Evolutionary conservation across 164 flowering plant species (phyloP), one percentile per base, ranked within the genome.

Genomic region (Sextonia rubra): DNA sequence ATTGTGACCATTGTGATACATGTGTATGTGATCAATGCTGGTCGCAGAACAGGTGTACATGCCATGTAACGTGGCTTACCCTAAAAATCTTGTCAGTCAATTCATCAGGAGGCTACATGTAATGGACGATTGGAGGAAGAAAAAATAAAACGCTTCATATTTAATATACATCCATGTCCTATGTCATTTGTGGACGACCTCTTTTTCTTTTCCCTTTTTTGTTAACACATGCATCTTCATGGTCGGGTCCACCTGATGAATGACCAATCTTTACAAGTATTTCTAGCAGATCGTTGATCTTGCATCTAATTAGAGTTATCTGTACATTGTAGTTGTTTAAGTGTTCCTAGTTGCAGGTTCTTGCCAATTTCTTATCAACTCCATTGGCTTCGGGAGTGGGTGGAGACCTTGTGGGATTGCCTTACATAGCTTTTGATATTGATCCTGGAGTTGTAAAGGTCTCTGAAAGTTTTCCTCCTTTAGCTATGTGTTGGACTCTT

Each of bases 381-480:
- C 99, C 97, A 74, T 81, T 95, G 84, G 88, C 90, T 74, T 80
- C 94, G 77, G 98, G 97, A 60, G 14, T 76, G 68, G 95, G 92
- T 73, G 80, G 89, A 27, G 81, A 83, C 68, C 70, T 70, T 72
- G 79, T 64, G 23, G 97, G 97, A 74, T 87, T 88, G 93, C 95
- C 93, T 62, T 93, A 79, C 72, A 86, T 93, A 48, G 98, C 97
- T 79, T 95, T 95, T 87, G 99, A 95, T 86, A 85, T 91, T 70
- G 83, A 95, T 81, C 92, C 82, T 25, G 76, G 89, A 60, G 90
- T 93, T 15, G 99, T 95, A 26, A 91, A 95, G 97, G 99, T 91
- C n/a, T 68, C 88, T 77, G 29, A 65, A 29, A 49, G 25, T 22
- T 68, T 56, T 30, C 32, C 61, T 56, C 49, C 4, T 69, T 2